Conservation (phyloP, 2,329 filamentous ascomycete species). For the Emergomyces orientalis region DNA sequence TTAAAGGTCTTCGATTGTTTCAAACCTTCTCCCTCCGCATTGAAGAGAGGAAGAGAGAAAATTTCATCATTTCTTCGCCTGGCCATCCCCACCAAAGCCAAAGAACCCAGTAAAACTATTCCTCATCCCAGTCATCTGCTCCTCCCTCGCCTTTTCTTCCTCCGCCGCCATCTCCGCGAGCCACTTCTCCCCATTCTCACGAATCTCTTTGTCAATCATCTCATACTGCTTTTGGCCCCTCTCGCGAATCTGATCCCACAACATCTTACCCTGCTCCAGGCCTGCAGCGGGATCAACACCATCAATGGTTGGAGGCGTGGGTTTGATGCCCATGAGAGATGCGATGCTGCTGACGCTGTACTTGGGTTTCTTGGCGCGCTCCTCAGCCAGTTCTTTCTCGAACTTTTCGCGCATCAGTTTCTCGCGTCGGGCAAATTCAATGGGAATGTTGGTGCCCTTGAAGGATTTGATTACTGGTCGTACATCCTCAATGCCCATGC, state of each 20-base stretch:
- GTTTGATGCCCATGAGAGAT: constrained; percentile 68
- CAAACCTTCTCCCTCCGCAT: background rate
- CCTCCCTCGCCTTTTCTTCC: constrained; percentile 81
- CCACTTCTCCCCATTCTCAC: constrained; percentile 90
- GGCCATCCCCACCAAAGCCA: constrained; percentile 25
- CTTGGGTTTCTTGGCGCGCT: constrained; percentile 54
- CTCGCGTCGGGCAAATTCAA: constrained; percentile 82
- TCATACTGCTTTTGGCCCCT: constrained; percentile 85
- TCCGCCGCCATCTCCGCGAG: constrained; percentile 83
- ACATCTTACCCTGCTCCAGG: constrained; percentile 87
- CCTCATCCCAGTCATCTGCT: constrained; percentile 90
- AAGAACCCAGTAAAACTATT: constrained; percentile 56
- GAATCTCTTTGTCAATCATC: constrained; percentile 78
- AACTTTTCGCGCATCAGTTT: constrained; percentile 77
- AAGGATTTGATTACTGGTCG: constrained; percentile 80
- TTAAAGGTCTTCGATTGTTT: background rate
- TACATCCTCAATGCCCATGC: constrained; percentile 83
- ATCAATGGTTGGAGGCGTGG: constrained; percentile 47
- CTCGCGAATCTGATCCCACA: constrained; percentile 89
- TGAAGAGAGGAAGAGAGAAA: background rate
- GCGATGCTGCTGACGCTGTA: constrained; percentile 59
- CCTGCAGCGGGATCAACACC: constrained; percentile 66
- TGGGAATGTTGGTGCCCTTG: constrained; percentile 78
- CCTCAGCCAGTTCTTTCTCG: constrained; percentile 62
- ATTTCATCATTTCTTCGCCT: constrained; percentile 5